These are phyloP conservation scores for Trypanosoma scelopori DNA, from an alignment of 208 protist genomes.

Conservation along the genomic window DNA sequence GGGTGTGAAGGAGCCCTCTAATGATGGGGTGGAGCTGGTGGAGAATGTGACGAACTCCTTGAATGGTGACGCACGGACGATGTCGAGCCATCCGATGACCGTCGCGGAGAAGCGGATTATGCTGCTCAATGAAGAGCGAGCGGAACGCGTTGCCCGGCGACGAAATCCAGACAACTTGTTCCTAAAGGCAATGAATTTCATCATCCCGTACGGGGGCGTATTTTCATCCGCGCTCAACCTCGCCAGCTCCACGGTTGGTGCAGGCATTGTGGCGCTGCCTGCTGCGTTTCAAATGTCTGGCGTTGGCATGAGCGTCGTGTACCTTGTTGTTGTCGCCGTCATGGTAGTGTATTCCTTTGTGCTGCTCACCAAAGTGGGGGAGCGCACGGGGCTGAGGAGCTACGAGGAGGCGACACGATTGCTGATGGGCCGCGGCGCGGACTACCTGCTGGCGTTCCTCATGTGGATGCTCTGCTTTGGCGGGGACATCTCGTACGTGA, in stretches of 20 bases:
- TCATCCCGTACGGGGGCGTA: slow-evolving; percentile 59
- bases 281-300: slow-evolving; percentile 56
- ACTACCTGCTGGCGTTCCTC: slow-evolving; percentile 48
- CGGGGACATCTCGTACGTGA: slow-evolving; percentile 55
- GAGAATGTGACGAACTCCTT: neutral
- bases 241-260: slow-evolving; percentile 63
- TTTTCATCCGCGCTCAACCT: slow-evolving; percentile 52
- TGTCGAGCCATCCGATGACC: neutral
- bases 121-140: slow-evolving; percentile 23
- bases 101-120: slow-evolving; percentile 23
- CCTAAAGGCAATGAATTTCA: slow-evolving; percentile 30
- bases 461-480: slow-evolving; percentile 69
- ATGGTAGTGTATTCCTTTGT: slow-evolving; percentile 63
- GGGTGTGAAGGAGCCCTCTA: neutral
- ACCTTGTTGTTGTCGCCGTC: slow-evolving; percentile 32
- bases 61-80: neutral
- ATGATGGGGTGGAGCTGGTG: neutral
- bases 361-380: slow-evolving; percentile 43
- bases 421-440: slow-evolving; percentile 39
- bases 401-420: slow-evolving; percentile 53
- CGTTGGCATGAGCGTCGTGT: slow-evolving; percentile 32
- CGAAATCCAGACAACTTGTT: slow-evolving; percentile 46
- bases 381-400: slow-evolving; percentile 46
- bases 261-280: slow-evolving; percentile 60
- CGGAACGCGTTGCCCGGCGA: slow-evolving; percentile 35